A percentile compares a stretch with the other conserved stretches of the same genome.
Conservation (phyloP, 495 filamentous ascomycete species). For the Aspergillus bridgeri region DNA sequence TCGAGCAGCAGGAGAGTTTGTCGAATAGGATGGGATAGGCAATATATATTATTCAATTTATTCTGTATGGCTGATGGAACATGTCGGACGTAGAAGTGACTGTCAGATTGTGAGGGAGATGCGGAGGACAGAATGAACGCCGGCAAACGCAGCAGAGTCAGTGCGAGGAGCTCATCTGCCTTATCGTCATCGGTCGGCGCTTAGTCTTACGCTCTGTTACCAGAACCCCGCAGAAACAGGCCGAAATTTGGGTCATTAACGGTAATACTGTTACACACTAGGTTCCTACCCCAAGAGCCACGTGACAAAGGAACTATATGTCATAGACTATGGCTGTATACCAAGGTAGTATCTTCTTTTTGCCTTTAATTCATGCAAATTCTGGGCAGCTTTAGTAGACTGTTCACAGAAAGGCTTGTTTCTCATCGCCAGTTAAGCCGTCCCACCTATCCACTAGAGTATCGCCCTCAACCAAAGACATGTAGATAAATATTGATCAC, state of each 20-base stretch:
- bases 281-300: too few species aligned
- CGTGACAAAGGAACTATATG: too few species aligned
- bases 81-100: not conserved
- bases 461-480: too few species aligned
- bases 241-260: not conserved
- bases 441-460: too few species aligned
- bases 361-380: too few species aligned
- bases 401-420: too few species aligned
- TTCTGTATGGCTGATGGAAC: not conserved
- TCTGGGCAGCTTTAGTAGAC: too few species aligned
- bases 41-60: not conserved
- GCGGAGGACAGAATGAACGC: not conserved
- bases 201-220: slow-evolving; percentile 4
- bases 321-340: too few species aligned
- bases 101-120: not conserved
- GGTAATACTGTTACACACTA: not conserved
- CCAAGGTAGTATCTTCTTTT: too few species aligned
- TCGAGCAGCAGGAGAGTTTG: not conserved
- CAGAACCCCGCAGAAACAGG: not conserved
- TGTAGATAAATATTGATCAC: too few species aligned
- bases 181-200: slow-evolving; percentile 17
- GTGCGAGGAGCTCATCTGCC: not conserved
- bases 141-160: slow-evolving; percentile 5
- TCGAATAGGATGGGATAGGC: not conserved
- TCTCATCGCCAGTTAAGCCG: too few species aligned